Base-by-base conservation (phyloP, 2,329 filamentous ascomycete species). In the Xylariaceae sp. region DNA sequence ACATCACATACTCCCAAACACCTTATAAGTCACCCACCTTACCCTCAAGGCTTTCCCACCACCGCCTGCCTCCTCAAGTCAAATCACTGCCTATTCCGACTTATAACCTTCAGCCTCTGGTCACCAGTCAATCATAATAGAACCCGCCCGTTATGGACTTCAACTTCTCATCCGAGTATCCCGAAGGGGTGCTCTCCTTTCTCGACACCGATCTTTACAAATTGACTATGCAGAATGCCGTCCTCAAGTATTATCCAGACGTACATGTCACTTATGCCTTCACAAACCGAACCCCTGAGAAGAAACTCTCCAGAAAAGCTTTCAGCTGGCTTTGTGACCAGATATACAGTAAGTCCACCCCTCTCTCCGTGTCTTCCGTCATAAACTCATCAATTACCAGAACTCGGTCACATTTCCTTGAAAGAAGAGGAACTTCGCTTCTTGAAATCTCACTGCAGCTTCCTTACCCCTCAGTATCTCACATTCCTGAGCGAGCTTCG, bases 171-270 rank as follows among this genome's bases (percentile, higher is more conserved):
- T 83, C 81, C 50, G 81, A 82, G 51, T 86, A 80, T 57, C 86
- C 88, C 5, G 88, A 89, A 73, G 89, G 89, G 47, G 83, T 93
- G 66, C 88, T 85, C 65, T 93, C 89, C 66, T 87, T 94, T 66
- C 78, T 94, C 49, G 89, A 94, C 66, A 93, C 88, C 14, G 83
- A 87, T 61, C 67, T 99, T 55, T 99, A 97, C 82, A 99, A 99
- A 73, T 74, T 99, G 72, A 99, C 94, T 17, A 99, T 99, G 94
- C 94, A 99, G 86, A 96, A 89, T 68, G 91, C 91, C 56, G 87
- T 97, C 59, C 81, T 95, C 61, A 95, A 95, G 72, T 95, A 92
- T 75, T 97, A 96, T 71, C 87, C 87, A 33, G 79, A 92, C 52
- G 75, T 84, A 63, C 82, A 86, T 42, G 94, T 97, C 53, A 91